These are phyloP conservation scores for Tetrahymena borealis DNA, from an alignment of 73 alveolate genomes.

Conservation along the genomic window DNA sequence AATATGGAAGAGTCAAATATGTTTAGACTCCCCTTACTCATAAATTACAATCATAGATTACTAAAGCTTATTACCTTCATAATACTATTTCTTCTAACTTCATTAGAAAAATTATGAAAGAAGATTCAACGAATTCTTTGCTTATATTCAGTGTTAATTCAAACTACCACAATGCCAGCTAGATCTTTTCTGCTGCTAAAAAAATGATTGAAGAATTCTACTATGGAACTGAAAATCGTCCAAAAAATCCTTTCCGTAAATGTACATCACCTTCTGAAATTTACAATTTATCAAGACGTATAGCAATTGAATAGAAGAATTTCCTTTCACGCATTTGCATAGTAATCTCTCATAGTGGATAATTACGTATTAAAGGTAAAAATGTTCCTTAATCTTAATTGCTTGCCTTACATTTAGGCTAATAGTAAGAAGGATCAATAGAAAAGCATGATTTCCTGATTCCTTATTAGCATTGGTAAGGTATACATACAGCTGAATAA, in stretches of 20 bases:
- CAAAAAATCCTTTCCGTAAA: slow-evolving; percentile 21
- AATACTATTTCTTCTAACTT: neutral
- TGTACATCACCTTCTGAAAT: slow-evolving; percentile 24
- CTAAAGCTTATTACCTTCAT: neutral
- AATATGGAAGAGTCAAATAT: neutral
- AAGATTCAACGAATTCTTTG: neutral
- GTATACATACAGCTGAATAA: slow-evolving; percentile 19
- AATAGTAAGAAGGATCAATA: neutral
- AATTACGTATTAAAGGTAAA: slow-evolving; percentile 20
- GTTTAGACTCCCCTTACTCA: neutral
- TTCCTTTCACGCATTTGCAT: slow-evolving; percentile 17
- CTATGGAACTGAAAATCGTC: slow-evolving; percentile 29
- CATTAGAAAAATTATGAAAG: neutral
- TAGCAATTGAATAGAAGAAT: slow-evolving; percentile 8
- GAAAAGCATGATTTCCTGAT: slow-evolving; percentile 18
- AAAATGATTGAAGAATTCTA: slow-evolving; percentile 5
- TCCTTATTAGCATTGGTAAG: slow-evolving; percentile 21
- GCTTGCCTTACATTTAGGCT: slow-evolving; percentile 10
- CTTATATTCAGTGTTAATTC: neutral
- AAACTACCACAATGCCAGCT: slow-evolving; percentile 16
- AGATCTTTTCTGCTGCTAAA: slow-evolving; percentile 13
- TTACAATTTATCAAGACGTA: slow-evolving; percentile 16
- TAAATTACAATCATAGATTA: neutral
- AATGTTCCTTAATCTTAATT: neutral
- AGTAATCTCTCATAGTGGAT: slow-evolving; percentile 19